Conservation (phyloP, 768 basidiomycete genomes). For the Boletus rex-veris region DNA sequence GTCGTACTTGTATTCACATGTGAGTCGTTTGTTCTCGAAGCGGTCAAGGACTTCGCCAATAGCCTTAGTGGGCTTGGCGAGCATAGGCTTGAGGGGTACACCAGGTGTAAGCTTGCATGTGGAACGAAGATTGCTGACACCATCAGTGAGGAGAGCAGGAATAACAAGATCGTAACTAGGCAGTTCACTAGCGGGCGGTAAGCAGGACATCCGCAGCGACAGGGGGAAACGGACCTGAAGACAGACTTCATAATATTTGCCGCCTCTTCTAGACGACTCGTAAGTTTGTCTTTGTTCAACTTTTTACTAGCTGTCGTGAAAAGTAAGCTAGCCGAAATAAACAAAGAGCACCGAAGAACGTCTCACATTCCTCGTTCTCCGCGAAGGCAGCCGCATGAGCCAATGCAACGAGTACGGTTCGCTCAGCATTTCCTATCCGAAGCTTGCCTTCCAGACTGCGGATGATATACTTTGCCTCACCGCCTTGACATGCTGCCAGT, state of each 20-base stretch:
- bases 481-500: conserved; percentile 84
- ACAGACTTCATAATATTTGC: conserved; percentile 80
- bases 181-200: conserved; percentile 62
- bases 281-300: conserved; percentile 70
- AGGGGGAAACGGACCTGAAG: conserved; percentile 64
- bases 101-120: conserved; percentile 92
- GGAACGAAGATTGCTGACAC: conserved; percentile 64
- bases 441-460: conserved; percentile 96
- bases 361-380: conserved; percentile 61
- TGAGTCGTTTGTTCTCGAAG: conserved; percentile 93
- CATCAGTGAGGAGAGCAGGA: conserved; percentile 79
- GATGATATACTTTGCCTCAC: conserved; percentile 95
- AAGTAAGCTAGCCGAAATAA: not conserved
- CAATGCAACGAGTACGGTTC: conserved; percentile 91
- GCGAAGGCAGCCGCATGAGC: conserved; percentile 87
- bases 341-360: not conserved
- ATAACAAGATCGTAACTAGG: conserved; percentile 91
- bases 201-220: not conserved
- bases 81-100: conserved; percentile 96
- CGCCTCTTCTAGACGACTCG: conserved; percentile 70
- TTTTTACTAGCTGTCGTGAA: conserved; percentile 59
- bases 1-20: conserved; percentile 99
- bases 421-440: conserved; percentile 94
- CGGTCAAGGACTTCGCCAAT: conserved; percentile 96
- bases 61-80: conserved; percentile 98